Percentiles rank a stretch among this genome's conserved stretches.
Evolutionary conservation across 306 rosid genomes (phyloP).

Genomic region (Trifolium fragiferum): DNA sequence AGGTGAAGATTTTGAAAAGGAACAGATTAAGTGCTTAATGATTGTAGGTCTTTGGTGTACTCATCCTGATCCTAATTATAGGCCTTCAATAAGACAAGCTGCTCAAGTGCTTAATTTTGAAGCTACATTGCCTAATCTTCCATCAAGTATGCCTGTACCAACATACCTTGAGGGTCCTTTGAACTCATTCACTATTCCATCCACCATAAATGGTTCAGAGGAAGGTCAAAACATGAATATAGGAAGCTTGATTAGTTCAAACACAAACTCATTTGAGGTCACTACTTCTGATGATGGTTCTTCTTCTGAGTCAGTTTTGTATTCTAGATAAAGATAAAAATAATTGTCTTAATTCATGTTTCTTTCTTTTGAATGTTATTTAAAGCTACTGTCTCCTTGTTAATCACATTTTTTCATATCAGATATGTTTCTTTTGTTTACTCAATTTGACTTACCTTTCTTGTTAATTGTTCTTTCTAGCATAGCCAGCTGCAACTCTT

Average conservation of each 20-base stretch:
- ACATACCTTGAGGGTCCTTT: conserved; percentile 6
- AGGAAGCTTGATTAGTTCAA: no score
- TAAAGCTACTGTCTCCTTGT: not conserved
- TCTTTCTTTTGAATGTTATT: not conserved
- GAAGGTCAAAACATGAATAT: conserved; percentile 2
- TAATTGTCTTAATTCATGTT: not conserved
- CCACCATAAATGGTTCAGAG: not conserved
- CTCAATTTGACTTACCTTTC: not conserved
- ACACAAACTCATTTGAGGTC: not conserved
- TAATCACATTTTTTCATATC: not conserved
- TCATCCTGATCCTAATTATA: conserved; percentile 29
- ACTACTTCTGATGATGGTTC: conserved; percentile 33
- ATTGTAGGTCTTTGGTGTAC: conserved; percentile 44
- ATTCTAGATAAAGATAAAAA: not conserved
- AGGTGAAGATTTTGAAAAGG: conserved; percentile 31
- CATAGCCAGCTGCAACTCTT: no score
- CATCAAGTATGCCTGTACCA: conserved; percentile 35
- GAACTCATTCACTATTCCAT: not conserved
- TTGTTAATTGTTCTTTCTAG: no score
- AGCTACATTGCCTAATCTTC: conserved; percentile 43
- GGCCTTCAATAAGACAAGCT: conserved; percentile 41
- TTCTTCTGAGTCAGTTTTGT: conserved; percentile 17
- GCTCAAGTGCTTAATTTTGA: conserved; percentile 45
- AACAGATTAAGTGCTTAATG: conserved; percentile 43
- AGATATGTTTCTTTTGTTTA: not conserved